Conservation (phyloP, 2,329 filamentous ascomycete species). For the Botrytis paeoniae region DNA sequence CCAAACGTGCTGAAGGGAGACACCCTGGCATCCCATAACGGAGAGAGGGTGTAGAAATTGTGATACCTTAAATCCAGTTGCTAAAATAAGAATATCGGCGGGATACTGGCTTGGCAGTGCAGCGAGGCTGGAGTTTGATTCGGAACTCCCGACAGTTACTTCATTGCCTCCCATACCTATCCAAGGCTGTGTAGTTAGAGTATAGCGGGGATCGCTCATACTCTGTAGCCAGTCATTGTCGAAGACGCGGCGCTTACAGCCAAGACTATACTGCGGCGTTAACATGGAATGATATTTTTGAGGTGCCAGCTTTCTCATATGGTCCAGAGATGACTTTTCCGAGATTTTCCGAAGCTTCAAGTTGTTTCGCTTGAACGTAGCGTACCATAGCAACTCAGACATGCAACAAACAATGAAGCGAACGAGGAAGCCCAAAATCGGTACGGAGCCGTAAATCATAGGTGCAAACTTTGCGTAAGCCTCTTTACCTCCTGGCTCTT, state of each 20-base stretch:
- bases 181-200: slow-evolving; percentile 51
- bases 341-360: background rate
- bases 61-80: background rate
- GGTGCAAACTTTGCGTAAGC: background rate
- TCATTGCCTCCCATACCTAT: slow-evolving; percentile 28
- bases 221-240: slow-evolving; percentile 50
- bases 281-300: slow-evolving; percentile 56
- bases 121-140: background rate
- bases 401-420: background rate
- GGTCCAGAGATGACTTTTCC: background rate
- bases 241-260: slow-evolving; percentile 56
- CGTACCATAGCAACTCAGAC: background rate
- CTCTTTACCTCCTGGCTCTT: background rate
- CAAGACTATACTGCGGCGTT: slow-evolving; percentile 54
- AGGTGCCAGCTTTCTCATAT: slow-evolving; percentile 42
- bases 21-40: background rate
- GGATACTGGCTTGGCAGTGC: background rate
- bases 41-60: background rate
- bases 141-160: background rate
- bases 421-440: background rate
- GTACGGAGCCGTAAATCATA: background rate
- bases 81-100: background rate
- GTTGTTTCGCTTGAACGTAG: background rate
- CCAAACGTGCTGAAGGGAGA: slow-evolving; percentile 49
- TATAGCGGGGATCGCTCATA: slow-evolving; percentile 48